Conservation (phyloP, 2,329 filamentous ascomycete species). For the Verticillium tricorpus region DNA sequence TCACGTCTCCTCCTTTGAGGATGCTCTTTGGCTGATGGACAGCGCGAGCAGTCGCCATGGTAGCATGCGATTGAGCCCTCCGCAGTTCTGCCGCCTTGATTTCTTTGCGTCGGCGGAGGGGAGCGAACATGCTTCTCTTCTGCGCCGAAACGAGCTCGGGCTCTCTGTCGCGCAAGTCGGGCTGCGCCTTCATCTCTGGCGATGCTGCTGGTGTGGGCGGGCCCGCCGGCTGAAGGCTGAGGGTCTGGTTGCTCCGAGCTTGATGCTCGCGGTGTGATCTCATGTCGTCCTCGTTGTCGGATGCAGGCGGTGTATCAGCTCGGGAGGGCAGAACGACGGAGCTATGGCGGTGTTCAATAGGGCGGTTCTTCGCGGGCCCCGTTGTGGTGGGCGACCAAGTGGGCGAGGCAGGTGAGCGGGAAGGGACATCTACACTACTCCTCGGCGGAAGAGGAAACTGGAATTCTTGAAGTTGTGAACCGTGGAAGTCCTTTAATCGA, state of each 20-base stretch:
- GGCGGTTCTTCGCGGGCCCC: constrained; percentile 1
- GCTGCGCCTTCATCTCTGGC: constrained; percentile 23
- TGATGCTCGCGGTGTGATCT: constrained; percentile 5
- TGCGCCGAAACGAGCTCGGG: constrained; percentile 8
- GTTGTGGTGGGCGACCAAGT: constrained; percentile 3
- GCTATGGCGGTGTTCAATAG: constrained; percentile 10
- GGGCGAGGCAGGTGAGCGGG: constrained; percentile 9
- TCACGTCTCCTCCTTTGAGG: constrained; percentile 19
- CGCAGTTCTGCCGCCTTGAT: constrained; percentile 15
- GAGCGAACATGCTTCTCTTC: constrained; percentile 6
- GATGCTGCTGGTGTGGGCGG: constrained; percentile 28
- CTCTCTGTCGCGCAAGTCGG: constrained; percentile 18
- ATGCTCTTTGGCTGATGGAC: constrained; percentile 13
- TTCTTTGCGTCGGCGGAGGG: constrained; percentile 9
- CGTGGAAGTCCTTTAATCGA: constrained; percentile 3
- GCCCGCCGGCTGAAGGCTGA: constrained; percentile 12
- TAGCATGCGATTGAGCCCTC: constrained; percentile 24
- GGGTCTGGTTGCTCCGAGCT: constrained; percentile 2
- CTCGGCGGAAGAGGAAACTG: constrained; percentile 31
- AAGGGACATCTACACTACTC: constrained; percentile 18
- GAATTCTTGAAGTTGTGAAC: constrained; percentile 28
- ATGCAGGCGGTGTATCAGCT: constrained; percentile 28
- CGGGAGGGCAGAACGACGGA: constrained; percentile 14
- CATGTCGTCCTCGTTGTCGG: constrained; percentile 26
- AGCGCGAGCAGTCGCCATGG: constrained; percentile 8